Percentiles rank a stretch among this genome's conserved stretches.
These are phyloP conservation scores for Lipomyces kockii DNA, from an alignment of 805 yeast genomes.

Conservation along the genomic window DNA sequence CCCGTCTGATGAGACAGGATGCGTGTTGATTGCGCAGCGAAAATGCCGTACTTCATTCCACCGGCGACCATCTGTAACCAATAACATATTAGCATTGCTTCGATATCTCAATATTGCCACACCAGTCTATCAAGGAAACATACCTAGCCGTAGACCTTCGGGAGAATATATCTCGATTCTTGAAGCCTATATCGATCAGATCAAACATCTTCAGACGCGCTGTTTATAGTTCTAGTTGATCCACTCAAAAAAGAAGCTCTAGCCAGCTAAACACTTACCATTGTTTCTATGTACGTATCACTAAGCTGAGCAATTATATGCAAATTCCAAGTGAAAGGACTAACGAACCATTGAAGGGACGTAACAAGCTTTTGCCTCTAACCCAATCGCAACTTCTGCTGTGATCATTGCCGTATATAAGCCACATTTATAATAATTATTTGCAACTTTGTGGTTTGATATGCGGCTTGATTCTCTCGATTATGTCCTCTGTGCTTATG, in stretches of 20 bases:
- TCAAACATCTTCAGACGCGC: neutral
- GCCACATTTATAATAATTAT: neutral
- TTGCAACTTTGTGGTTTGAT: neutral
- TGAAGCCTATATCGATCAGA: neutral
- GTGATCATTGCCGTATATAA: neutral
- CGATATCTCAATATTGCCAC: neutral
- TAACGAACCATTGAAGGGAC: neutral
- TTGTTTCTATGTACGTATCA: neutral
- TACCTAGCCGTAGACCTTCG: constrained; percentile 78
- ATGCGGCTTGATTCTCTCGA: neutral
- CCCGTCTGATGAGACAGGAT: constrained; percentile 84
- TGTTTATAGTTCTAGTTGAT: neutral
- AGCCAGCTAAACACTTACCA: neutral
- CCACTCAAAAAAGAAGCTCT: neutral
- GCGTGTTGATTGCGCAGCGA: constrained; percentile 81
- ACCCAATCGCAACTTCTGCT: neutral
- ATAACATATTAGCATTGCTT: neutral
- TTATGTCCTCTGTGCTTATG: neutral
- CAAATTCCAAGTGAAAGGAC: neutral
- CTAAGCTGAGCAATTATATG: neutral
- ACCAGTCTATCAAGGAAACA: neutral
- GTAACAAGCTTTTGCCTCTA: neutral
- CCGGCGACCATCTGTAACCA: constrained; percentile 77
- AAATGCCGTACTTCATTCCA: constrained; percentile 91
- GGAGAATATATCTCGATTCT: constrained; percentile 83